phyloP scores from a whole-genome alignment of 371 early-diverging fungal species.

The Mortierella sp. region DNA sequence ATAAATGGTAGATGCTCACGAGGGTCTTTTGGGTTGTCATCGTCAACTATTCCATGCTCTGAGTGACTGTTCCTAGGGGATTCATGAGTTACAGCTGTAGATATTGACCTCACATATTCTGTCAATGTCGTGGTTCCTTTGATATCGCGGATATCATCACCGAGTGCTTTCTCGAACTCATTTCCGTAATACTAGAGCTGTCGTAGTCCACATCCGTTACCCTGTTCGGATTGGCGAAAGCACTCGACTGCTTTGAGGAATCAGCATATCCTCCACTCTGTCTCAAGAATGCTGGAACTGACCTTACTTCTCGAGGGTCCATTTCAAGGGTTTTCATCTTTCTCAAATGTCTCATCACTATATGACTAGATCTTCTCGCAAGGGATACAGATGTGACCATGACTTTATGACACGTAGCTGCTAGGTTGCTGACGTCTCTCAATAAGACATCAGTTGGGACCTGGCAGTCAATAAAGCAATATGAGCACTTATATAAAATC shows the following conservation, averaged over 20 bases:
- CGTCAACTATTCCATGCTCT: no score
- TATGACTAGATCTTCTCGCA: slow-evolving; percentile 20
- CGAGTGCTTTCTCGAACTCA: no score
- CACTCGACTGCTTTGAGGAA: background rate
- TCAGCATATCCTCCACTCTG: background rate
- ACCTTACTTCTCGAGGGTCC: slow-evolving; percentile 12
- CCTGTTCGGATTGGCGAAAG: background rate
- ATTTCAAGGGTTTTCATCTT: slow-evolving; percentile 4
- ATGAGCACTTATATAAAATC: no score
- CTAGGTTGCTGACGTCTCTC: slow-evolving; percentile 2
- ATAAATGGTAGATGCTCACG: slow-evolving; percentile 9
- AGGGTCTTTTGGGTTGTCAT: background rate
- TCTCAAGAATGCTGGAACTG: slow-evolving; percentile 16
- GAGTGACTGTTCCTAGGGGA: no score
- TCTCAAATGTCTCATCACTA: slow-evolving; percentile 24
- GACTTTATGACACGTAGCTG: slow-evolving; percentile 15
- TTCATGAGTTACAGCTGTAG: no score
- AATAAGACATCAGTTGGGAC: slow-evolving; percentile 14
- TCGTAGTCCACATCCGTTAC: background rate
- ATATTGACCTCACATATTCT: no score
- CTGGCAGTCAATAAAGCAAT: slow-evolving; percentile 1
- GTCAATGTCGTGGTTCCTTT: no score
- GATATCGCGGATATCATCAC: no score
- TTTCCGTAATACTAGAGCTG: no score
- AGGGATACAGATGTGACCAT: slow-evolving; percentile 19